Base-by-base conservation (phyloP, 257 asterid genomes). In the Parsonsia alboflavescens region DNA sequence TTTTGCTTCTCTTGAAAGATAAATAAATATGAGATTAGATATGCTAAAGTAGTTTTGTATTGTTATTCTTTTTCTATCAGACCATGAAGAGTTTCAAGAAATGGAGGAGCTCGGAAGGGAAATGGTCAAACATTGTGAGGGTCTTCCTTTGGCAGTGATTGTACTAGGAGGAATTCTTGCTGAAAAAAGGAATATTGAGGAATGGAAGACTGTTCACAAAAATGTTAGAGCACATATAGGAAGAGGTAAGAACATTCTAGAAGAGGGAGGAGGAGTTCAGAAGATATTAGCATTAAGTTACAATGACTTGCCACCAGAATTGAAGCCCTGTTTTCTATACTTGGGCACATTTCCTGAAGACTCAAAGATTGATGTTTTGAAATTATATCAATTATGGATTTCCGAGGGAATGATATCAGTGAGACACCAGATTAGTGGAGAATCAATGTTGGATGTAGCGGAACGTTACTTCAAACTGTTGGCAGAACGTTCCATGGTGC, bases 101-200 rank as follows among this genome's bases (percentile, higher is more conserved):
- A 22, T 42, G 33, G 12, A 44, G 26, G 28, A 5, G 19, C 4
- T 73, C 5, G 69, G 76, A 16, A 44, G 15, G 45, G 46, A 73
- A 53, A 72, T 72, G 58, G 69, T 16, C n/a, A 73, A 73, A 44
- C 10, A 21, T 45, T 73, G 76, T 17, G 46, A 58, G 11, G 68
- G 76, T 3, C 7, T 16, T 17, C 79, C 79, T 17, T 57, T 76
- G 41, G 79, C 42, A 7, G 70, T 68, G 36, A 7, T 76, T 26
- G 74, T 68, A 9, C 48, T 76, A 17, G 74, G 75, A 10, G 79
- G 79, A 11, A 68, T 54, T 26, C 75, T 76, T 44, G 24, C 69
- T 0, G 44, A 42, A 2, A 76, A 56, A 36, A 33, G 17, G 56
- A 26, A 0, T 21, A 52, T 9, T 77, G 16, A n/a, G 13, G 46